These are phyloP conservation scores for Hygrophorus pudorinus DNA, from an alignment of 768 basidiomycete genomes.

Conservation along the genomic window DNA sequence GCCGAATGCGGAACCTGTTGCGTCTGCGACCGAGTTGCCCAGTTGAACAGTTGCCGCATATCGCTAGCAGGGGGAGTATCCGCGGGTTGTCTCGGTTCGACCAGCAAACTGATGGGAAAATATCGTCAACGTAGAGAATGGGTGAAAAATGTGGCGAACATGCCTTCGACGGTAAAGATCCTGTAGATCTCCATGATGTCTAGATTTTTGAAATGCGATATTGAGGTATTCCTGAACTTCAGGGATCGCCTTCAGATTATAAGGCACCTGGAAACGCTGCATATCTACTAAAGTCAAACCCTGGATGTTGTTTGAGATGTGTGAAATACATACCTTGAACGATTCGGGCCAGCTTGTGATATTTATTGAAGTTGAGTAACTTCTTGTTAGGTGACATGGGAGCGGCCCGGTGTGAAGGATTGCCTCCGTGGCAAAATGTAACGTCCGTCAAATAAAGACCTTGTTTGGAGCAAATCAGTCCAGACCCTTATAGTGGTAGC, in stretches of 20 bases:
- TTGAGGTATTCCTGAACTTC: constrained; percentile 80
- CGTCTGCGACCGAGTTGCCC: constrained; percentile 58
- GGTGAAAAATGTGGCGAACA: constrained; percentile 14
- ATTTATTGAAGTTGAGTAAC: constrained; percentile 94
- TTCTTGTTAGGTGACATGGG: constrained; percentile 66
- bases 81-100: constrained; percentile 75
- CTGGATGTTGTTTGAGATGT: background rate
- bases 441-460: constrained; percentile 85
- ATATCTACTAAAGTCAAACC: constrained; percentile 44
- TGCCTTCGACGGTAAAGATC: constrained; percentile 83
- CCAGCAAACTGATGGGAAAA: constrained; percentile 45
- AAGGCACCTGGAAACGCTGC: constrained; percentile 85
- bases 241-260: constrained; percentile 79
- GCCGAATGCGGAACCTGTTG: constrained; percentile 16
- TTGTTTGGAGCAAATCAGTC: constrained; percentile 19
- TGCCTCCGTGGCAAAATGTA: constrained; percentile 94
- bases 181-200: constrained; percentile 71
- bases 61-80: constrained; percentile 57
- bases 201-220: constrained; percentile 64
- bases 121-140: constrained; percentile 6
- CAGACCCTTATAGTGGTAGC: background rate
- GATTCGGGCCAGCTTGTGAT: constrained; percentile 81
- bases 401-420: constrained; percentile 75
- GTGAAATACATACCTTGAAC: constrained; percentile 48
- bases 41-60: constrained; percentile 70